Conservation (phyloP, 108 stramenopile genomes). For the Craspedostauros australis region DNA sequence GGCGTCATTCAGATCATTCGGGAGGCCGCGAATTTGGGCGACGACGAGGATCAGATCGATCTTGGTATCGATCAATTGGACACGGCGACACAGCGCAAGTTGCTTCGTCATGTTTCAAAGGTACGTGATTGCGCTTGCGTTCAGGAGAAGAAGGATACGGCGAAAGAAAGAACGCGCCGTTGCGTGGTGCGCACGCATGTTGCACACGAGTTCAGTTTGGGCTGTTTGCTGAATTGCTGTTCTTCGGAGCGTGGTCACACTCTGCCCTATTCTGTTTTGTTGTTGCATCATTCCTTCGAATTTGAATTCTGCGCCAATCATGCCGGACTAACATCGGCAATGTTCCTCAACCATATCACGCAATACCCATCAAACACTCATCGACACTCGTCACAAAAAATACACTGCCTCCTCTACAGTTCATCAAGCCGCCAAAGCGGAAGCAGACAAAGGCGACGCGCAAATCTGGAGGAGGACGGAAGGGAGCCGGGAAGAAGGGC, state of each 20-base stretch:
- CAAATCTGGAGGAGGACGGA: too few relatives aligned
- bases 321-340: too few relatives aligned
- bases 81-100: conserved; percentile 66
- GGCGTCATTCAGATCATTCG: conserved; percentile 82
- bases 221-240: not conserved
- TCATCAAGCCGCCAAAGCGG: conserved; percentile 27
- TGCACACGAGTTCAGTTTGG: too few relatives aligned
- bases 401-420: conserved; percentile 15
- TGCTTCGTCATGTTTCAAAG: conserved; percentile 71
- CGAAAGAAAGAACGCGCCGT: not conserved
- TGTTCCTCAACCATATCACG: too few relatives aligned
- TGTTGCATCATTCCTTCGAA: not conserved
- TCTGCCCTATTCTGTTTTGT: not conserved
- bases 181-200: too few relatives aligned
- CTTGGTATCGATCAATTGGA: conserved; percentile 83
- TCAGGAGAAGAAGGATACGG: not conserved
- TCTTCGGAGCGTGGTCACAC: not conserved
- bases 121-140: too few relatives aligned
- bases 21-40: conserved; percentile 63
- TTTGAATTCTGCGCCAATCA: too few relatives aligned
- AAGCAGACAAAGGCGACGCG: conserved; percentile 26
- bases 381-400: too few relatives aligned
- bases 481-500: too few relatives aligned
- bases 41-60: conserved; percentile 83
- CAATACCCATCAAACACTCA: too few relatives aligned